These are phyloP conservation scores for Vaccinium macrocarpon DNA, from an alignment of 148 eudicot genomes.

Conservation along the genomic window DNA sequence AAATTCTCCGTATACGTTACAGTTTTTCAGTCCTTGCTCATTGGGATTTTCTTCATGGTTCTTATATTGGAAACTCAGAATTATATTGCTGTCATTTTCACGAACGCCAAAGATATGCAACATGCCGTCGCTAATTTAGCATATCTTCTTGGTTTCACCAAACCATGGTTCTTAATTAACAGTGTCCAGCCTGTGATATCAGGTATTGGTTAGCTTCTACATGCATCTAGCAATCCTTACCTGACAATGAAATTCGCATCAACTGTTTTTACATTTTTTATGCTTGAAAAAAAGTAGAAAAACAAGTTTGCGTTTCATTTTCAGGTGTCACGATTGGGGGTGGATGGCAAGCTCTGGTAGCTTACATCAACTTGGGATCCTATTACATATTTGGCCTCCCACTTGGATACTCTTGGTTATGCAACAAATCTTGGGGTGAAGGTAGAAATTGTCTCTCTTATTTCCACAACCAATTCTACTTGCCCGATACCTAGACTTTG, in stretches of 20 bases:
- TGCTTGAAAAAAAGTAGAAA: not conserved
- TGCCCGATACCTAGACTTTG: not conserved
- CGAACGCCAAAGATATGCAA: conserved; percentile 49
- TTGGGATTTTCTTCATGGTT: conserved; percentile 59
- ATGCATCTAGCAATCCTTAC: not conserved
- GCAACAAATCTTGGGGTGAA: conserved; percentile 49
- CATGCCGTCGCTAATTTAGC: conserved; percentile 59
- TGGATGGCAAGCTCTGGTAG: conserved; percentile 84
- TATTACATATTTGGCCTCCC: conserved; percentile 75
- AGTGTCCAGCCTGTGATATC: conserved; percentile 88
- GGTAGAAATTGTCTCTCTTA: conserved; percentile 35
- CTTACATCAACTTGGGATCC: conserved; percentile 68
- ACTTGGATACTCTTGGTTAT: conserved; percentile 67
- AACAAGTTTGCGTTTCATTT: not conserved
- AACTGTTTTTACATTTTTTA: not conserved
- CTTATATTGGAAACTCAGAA: conserved; percentile 42
- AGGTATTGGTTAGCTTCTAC: conserved; percentile 33
- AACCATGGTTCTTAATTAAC: conserved; percentile 79
- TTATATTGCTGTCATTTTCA: conserved; percentile 56
- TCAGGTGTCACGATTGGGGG: conserved; percentile 84
- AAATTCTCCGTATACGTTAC: conserved; percentile 59
- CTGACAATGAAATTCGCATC: not conserved
- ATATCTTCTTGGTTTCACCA: conserved; percentile 73
- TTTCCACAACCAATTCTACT: not conserved
- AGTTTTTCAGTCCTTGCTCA: conserved; percentile 62